Evolutionary conservation across 2,329 filamentous ascomycete genomes (phyloP), one percentile per base, ranked within the genome.

Genomic region (Myotisia sp.): DNA sequence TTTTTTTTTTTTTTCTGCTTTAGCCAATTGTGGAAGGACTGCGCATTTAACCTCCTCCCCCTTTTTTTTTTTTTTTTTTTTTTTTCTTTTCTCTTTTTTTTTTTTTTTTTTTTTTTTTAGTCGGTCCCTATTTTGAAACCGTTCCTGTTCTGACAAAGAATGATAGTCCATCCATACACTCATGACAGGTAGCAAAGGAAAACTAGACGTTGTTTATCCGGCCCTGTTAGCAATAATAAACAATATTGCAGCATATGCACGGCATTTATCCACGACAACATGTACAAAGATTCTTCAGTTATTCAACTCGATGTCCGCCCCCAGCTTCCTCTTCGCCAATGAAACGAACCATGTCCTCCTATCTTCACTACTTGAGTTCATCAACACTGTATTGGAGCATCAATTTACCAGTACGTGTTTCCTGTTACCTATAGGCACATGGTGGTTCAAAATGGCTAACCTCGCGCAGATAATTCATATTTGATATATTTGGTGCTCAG

Each of bases 141-240:
- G n/a, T n/a, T 47, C 28, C 24, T 26, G 26, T 18, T 16, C 30
- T n/a, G 21, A 22, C 10, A 29, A 14, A 21, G 10, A 4, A 16
- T n/a, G 8, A 36, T 40, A 87, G 75, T 92, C 86, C 5, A 86
- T 95, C 40, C 92, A 93, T 53, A 83, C 71, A 19, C 70, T 98
- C 42, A 92, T 95, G 49, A 90, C 85, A 0, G 79, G 77, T 4
- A 92, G 85, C 50, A 87, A 93, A 59, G 84, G 85, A 34, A 87
- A 81, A 44, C 69, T 95, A 5, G 80, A 86, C 29, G 83, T 85
- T 8, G 81, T 95, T 20, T 95, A 95, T 51, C 86, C 87, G 10
- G 85, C 90, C 1, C 66, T 98, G 3, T 62, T 98, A 28, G 85
- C 87, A 0, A 82, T 95, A 29, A 79, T 98, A 48, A 90, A 90